Evolutionary conservation across 176 grass and related monocot genomes (phyloP).

Genomic region (Aegilops bicornis): DNA sequence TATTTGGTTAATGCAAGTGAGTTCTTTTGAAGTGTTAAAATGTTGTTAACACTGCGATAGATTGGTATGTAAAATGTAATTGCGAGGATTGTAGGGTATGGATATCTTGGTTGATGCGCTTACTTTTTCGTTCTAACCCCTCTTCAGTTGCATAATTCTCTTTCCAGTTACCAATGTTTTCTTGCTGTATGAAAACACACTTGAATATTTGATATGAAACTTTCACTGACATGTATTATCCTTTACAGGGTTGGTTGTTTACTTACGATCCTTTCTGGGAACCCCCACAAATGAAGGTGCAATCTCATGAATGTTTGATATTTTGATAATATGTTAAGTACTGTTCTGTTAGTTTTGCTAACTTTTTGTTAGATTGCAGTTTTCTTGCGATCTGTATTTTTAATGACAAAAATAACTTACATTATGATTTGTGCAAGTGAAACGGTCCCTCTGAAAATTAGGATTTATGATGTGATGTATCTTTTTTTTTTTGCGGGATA

Average conservation of each 20-base stretch:
- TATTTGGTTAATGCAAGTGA: constrained; percentile 94
- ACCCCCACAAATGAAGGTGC: constrained; percentile 91
- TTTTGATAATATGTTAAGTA: constrained; percentile 7
- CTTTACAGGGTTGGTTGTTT: constrained; percentile 82
- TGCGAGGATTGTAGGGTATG: not conserved
- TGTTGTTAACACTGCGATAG: not conserved
- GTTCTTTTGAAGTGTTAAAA: constrained; percentile 10
- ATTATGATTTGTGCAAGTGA: not conserved
- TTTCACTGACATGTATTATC: constrained; percentile 22
- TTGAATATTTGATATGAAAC: constrained; percentile 20
- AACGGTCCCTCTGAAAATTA: not conserved
- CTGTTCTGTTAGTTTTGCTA: constrained; percentile 13
- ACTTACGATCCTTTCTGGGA: constrained; percentile 91
- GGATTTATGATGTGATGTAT: not conserved
- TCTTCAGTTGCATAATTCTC: constrained; percentile 1
- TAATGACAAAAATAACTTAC: not conserved
- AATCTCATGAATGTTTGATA: constrained; percentile 12
- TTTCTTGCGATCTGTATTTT: constrained; percentile 21
- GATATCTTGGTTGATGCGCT: constrained; percentile 7
- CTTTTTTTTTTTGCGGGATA: not conserved
- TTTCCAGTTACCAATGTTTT: constrained; percentile 10
- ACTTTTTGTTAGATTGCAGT: not conserved
- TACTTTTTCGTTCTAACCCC: not conserved
- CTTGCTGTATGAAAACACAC: not conserved
- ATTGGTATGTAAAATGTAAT: constrained; percentile 9